phyloP scores from a whole-genome alignment of 306 rosid genomes.

The Begonia masoniana region DNA sequence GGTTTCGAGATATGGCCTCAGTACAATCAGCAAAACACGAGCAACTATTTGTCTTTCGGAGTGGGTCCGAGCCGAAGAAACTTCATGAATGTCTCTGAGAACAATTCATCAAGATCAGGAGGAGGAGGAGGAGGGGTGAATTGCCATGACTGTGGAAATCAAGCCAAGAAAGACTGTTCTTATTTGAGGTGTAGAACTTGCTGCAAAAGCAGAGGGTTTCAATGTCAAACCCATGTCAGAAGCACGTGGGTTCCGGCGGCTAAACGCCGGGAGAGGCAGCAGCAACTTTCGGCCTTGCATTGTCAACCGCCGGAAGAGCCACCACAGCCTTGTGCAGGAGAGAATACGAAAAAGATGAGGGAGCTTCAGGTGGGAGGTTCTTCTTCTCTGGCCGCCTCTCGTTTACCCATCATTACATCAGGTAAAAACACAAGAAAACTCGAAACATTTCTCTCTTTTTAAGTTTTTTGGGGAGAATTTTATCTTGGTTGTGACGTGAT shows the following conservation, averaged over 20 bases:
- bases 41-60: conserved; percentile 39
- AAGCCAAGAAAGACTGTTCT: conserved; percentile 59
- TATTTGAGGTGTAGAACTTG: conserved; percentile 63
- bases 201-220: conserved; percentile 70
- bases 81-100: conserved; percentile 32
- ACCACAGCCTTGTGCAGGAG: conserved; percentile 6
- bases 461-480: background rate
- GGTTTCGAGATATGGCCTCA: conserved; percentile 13
- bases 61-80: conserved; percentile 34
- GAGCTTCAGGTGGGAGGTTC: conserved; percentile 13
- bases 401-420: conserved; percentile 33
- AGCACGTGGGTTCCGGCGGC: conserved; percentile 77
- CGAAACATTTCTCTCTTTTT: background rate
- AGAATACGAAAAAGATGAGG: conserved; percentile 20
- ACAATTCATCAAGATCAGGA: conserved; percentile 23
- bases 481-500: background rate
- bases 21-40: conserved; percentile 20
- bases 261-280: conserved; percentile 54
- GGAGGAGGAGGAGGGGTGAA: conserved; percentile 27
- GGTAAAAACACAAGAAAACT: conserved; percentile 17
- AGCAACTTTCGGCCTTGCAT: conserved; percentile 23
- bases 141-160: conserved; percentile 70
- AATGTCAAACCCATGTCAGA: conserved; percentile 54
- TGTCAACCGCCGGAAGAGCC: conserved; percentile 19
- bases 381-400: conserved; percentile 18